Conservation (phyloP, 306 rosid genomes). For the Rosa lucieae region DNA sequence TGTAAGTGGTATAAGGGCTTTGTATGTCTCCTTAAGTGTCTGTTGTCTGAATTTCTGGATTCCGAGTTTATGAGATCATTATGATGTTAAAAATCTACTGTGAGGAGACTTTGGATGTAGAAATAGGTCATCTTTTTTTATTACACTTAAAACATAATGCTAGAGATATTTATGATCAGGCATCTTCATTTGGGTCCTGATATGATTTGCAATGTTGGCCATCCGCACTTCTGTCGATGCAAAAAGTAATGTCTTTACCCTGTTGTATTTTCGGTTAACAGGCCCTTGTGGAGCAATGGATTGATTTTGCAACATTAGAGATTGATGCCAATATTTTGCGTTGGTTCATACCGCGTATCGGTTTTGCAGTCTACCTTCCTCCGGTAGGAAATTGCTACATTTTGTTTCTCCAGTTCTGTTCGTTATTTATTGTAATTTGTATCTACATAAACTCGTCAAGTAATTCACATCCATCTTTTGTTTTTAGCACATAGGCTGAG, state of each 20-base stretch:
- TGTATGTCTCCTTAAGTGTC: background rate
- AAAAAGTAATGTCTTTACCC: background rate
- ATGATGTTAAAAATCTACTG: too few relatives aligned
- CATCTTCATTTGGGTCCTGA: background rate
- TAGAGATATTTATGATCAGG: background rate
- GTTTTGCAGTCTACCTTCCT: slow-evolving; percentile 49
- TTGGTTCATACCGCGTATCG: slow-evolving; percentile 49
- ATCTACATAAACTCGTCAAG: background rate
- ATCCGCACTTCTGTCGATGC: background rate
- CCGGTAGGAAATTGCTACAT: slow-evolving; percentile 38
- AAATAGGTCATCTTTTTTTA: background rate
- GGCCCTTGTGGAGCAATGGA: slow-evolving; percentile 82
- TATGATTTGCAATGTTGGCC: too few relatives aligned
- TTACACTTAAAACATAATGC: background rate
- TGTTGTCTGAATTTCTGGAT: background rate
- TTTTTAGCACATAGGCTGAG: slow-evolving; percentile 53
- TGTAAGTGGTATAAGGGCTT: slow-evolving; percentile 28
- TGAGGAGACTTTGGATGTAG: background rate
- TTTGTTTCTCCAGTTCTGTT: background rate
- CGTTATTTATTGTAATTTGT: background rate
- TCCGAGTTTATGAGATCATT: background rate
- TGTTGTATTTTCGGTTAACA: slow-evolving; percentile 21
- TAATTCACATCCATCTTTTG: background rate
- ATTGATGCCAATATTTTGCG: slow-evolving; percentile 43
- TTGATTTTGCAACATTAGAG: slow-evolving; percentile 70